These are phyloP conservation scores for Dalbergia cultrata DNA, from an alignment of 306 rosid genomes.

Conservation along the genomic window DNA sequence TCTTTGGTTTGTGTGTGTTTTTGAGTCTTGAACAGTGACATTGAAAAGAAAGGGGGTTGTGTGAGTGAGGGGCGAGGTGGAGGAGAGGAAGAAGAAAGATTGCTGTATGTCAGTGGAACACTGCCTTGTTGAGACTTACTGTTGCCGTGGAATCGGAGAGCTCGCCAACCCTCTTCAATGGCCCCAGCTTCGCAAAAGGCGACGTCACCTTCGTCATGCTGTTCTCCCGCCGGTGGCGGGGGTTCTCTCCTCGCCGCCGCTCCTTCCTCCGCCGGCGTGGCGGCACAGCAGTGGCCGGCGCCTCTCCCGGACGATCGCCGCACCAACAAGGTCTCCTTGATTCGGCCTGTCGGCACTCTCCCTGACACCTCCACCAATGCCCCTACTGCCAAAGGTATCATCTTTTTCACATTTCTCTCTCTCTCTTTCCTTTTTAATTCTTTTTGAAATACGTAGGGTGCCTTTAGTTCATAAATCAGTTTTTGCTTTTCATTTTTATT, in stretches of 20 bases:
- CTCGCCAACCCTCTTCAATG: conserved; percentile 83
- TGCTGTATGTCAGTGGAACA: conserved; percentile 90
- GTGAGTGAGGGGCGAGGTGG: conserved; percentile 30
- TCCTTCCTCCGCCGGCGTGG: conserved; percentile 47
- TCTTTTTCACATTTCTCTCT: background rate
- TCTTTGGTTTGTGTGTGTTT: background rate
- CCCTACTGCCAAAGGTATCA: conserved; percentile 67
- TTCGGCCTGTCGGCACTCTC: conserved; percentile 56
- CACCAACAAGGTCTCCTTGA: conserved; percentile 61
- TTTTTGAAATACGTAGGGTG: background rate
- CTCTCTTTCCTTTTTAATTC: background rate
- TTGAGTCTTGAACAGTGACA: background rate
- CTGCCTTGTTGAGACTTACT: conserved; percentile 50
- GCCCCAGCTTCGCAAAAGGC: conserved; percentile 92
- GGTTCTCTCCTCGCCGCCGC: conserved; percentile 41
- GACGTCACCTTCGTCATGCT: conserved; percentile 66
- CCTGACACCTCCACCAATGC: conserved; percentile 70
- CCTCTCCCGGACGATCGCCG: conserved; percentile 61
- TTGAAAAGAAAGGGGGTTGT: too few species aligned
- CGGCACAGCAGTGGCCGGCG: conserved; percentile 61
- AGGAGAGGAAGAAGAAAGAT: conserved; percentile 35
- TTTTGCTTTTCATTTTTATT: too few species aligned
- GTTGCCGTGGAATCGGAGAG: conserved; percentile 71
- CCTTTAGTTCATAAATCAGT: too few species aligned
- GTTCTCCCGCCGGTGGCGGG: conserved; percentile 38